Conservation (phyloP, 345 rosid genomes). For the Pseudoturritis turrita region DNA sequence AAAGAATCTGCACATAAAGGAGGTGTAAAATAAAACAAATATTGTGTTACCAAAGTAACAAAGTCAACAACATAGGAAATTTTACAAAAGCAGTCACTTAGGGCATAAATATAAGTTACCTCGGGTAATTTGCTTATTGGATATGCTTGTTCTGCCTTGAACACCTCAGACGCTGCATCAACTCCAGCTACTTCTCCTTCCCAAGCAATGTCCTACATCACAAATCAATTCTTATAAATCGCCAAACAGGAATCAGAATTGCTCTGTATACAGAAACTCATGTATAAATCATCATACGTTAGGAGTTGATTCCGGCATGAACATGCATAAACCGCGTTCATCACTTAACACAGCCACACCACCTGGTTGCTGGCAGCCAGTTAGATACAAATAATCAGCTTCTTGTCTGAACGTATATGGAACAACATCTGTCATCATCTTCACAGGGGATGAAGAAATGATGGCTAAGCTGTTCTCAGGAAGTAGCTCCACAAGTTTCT, state of each 20-base stretch:
- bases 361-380: conserved; percentile 97
- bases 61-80: not conserved
- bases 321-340: conserved; percentile 91
- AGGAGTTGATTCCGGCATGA: conserved; percentile 84
- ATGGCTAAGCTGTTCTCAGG: conserved; percentile 77
- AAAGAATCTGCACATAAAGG: conserved; percentile 62
- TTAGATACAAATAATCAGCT: conserved; percentile 76
- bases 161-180: conserved; percentile 70
- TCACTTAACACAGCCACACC: conserved; percentile 77
- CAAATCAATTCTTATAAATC: not conserved
- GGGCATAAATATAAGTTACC: conserved; percentile 38
- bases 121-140: conserved; percentile 60
- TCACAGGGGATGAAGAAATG: conserved; percentile 76
- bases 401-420: conserved; percentile 88
- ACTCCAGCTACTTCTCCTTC: conserved; percentile 88
- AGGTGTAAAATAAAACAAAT: not conserved
- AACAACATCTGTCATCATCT: conserved; percentile 97
- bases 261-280: not conserved
- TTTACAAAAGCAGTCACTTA: not conserved
- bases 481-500: conserved; percentile 66
- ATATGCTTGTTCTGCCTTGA: conserved; percentile 86
- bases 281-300: conserved; percentile 45
- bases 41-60: not conserved
- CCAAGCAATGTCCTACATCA: conserved; percentile 77
- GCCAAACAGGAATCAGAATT: not conserved